Percentiles rank a stretch among this genome's conserved stretches.
These are phyloP conservation scores for Curvularia hawaiiensis DNA, from an alignment of 2,329 filamentous ascomycete genomes.

Conservation along the genomic window DNA sequence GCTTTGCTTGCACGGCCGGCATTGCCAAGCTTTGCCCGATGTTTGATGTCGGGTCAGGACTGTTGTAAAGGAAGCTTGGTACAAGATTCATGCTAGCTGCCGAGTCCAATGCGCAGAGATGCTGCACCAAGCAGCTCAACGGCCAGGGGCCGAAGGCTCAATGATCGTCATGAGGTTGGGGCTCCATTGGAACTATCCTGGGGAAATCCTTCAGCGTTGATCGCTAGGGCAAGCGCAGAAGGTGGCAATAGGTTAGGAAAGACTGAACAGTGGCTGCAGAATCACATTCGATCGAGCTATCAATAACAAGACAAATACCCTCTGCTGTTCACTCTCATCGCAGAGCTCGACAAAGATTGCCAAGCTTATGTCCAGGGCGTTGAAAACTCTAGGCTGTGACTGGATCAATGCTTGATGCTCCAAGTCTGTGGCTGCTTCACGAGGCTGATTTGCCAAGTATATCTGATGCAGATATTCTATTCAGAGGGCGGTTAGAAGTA, in stretches of 20 bases:
- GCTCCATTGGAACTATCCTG: background rate
- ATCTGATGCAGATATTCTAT: conserved; percentile 6
- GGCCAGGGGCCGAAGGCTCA: conserved; percentile 14
- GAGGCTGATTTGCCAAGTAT: conserved; percentile 18
- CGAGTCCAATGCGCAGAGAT: conserved; percentile 15
- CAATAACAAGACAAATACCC: background rate
- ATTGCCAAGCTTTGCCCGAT: conserved; percentile 35
- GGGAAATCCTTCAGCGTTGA: background rate
- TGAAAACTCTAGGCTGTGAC: conserved; percentile 14
- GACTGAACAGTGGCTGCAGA: background rate
- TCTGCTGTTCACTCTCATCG: background rate
- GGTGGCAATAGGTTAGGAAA: background rate
- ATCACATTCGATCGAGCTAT: background rate
- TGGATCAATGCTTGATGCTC: conserved; percentile 19
- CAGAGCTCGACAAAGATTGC: background rate
- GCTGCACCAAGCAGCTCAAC: conserved; percentile 21
- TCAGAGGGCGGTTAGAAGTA: conserved; percentile 11
- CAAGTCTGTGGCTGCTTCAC: conserved; percentile 22
- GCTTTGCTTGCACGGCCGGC: conserved; percentile 13
- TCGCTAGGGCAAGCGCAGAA: background rate
- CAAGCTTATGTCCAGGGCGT: conserved; percentile 15
- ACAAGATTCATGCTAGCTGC: conserved; percentile 19
- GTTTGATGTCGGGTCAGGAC: conserved; percentile 44
- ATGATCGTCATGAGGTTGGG: conserved; percentile 7
- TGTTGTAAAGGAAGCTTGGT: conserved; percentile 38